Conservation (phyloP, 1,284 basidiomycete species). For the Cystobasidiaceae sp. region DNA sequence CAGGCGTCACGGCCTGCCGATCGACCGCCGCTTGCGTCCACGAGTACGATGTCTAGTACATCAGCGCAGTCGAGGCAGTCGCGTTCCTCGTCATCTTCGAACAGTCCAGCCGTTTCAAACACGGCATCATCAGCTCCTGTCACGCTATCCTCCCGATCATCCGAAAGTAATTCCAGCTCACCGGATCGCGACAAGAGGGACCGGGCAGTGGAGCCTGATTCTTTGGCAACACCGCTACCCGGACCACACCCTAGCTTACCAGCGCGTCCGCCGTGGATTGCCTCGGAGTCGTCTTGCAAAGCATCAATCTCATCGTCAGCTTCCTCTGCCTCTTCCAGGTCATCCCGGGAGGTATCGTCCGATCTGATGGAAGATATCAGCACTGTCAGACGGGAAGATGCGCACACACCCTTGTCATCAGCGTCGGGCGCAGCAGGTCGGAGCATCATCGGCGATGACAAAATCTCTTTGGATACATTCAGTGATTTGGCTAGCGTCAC, state of each 20-base stretch:
- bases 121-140: neutral
- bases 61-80: neutral
- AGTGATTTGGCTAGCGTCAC: neutral
- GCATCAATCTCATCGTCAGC: conserved; percentile 3
- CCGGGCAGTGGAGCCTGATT: neutral
- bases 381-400: conserved; percentile 1
- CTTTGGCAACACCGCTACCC: neutral
- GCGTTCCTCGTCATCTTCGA: neutral
- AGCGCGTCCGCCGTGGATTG: conserved; percentile 2
- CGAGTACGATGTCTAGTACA: neutral
- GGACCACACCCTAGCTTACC: conserved; percentile 4
- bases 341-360: conserved; percentile 2
- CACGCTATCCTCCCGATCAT: conserved; percentile 1
- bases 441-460: neutral
- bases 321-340: conserved; percentile 5
- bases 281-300: neutral
- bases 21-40: neutral
- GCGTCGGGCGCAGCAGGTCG: neutral
- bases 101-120: neutral
- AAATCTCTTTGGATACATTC: neutral
- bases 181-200: neutral
- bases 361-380: neutral
- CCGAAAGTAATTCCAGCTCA: conserved; percentile 6
- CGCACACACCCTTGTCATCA: conserved; percentile 5
- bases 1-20: neutral